Percentiles rank a stretch among this genome's conserved stretches.
Conservation (phyloP, 2,329 filamentous ascomycete genomes). For the Fusarium tjaetaba region DNA sequence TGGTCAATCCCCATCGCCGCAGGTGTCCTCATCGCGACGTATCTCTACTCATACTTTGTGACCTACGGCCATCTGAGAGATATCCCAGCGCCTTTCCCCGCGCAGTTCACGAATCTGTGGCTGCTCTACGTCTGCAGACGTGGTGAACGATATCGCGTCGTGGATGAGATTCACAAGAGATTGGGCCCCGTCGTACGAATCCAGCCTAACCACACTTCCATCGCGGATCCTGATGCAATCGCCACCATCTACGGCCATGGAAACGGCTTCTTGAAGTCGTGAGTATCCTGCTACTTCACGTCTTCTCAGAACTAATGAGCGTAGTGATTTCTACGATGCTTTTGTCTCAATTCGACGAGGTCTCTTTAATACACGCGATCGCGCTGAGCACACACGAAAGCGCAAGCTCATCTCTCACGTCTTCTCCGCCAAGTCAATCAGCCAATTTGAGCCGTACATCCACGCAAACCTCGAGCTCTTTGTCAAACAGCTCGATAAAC, state of each 20-base stretch:
- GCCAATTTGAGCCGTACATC: slow-evolving; percentile 90
- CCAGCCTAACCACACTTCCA: slow-evolving; percentile 83
- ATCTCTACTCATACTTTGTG: slow-evolving; percentile 68
- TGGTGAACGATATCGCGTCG: slow-evolving; percentile 70
- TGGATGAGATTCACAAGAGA: slow-evolving; percentile 80
- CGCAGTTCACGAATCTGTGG: slow-evolving; percentile 82
- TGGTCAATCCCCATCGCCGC: slow-evolving; percentile 59
- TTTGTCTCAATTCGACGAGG: slow-evolving; percentile 89
- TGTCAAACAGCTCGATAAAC: slow-evolving; percentile 75
- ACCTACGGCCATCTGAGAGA: slow-evolving; percentile 61
- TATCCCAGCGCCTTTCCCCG: slow-evolving; percentile 71
- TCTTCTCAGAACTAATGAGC: background rate
- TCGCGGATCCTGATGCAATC: slow-evolving; percentile 84
- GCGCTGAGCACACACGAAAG: slow-evolving; percentile 85
- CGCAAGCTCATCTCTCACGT: slow-evolving; percentile 89
- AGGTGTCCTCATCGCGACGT: slow-evolving; percentile 61
- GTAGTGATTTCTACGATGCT: slow-evolving; percentile 86
- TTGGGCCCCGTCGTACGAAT: slow-evolving; percentile 84
- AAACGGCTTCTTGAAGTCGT: slow-evolving; percentile 79
- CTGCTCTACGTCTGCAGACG: slow-evolving; percentile 72
- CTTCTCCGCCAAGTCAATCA: slow-evolving; percentile 83
- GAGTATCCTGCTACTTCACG: slow-evolving; percentile 38
- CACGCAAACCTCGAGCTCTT: slow-evolving; percentile 80
- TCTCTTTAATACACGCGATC: slow-evolving; percentile 88
- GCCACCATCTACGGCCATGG: slow-evolving; percentile 80